Conservation (phyloP, 495 filamentous ascomycete genomes). For the Niebla homalea region DNA sequence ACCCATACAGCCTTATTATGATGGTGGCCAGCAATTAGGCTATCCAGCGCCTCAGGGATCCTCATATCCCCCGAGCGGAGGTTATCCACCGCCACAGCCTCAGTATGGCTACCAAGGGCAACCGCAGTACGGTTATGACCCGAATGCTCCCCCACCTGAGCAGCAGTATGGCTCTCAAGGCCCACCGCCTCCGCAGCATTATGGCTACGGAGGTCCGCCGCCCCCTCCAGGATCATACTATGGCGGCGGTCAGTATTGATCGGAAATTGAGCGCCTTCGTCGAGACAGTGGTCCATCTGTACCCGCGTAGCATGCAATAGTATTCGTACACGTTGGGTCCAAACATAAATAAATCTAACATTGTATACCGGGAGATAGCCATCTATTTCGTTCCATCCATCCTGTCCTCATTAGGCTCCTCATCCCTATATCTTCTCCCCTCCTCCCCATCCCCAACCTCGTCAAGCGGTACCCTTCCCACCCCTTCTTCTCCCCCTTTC, state of each 20-base stretch:
- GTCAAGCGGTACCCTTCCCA: conserved; percentile 1
- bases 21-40: conserved; percentile 2
- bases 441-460: conserved; percentile 1
- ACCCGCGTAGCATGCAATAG: not conserved
- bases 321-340: not conserved
- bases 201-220: conserved; percentile 4
- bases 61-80: conserved; percentile 2
- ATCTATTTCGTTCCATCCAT: conserved; percentile 8
- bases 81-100: conserved; percentile 2
- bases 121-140: conserved; percentile 5
- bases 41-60: conserved; percentile 1
- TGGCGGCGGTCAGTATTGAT: conserved; percentile 3
- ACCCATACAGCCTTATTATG: conserved; percentile 3
- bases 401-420: conserved; percentile 3
- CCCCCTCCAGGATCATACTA: conserved; percentile 2
- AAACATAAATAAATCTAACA: not conserved
- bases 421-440: conserved; percentile 10
- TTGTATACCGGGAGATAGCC: not conserved
- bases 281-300: not conserved
- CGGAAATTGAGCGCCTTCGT: not conserved
- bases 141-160: conserved; percentile 5
- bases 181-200: not conserved
- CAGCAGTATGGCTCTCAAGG: not conserved
- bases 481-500: conserved; percentile 4
- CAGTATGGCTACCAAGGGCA: conserved; percentile 4